Evolutionary conservation across 2,329 filamentous ascomycete genomes (phyloP).

Genomic region (Fusarium dimerum): DNA sequence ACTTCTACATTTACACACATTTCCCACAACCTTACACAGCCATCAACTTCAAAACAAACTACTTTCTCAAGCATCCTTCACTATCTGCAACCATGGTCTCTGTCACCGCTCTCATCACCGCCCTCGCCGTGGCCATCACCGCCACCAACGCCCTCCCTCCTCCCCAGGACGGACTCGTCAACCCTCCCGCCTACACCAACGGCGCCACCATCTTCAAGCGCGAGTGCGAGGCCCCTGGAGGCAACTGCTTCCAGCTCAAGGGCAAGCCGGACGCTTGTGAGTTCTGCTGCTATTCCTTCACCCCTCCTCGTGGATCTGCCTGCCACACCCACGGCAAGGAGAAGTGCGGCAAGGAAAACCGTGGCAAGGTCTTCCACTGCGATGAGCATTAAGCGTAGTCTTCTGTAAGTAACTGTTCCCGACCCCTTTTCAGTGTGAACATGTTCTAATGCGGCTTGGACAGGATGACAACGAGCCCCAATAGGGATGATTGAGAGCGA

Average conservation of each 20-base stretch:
- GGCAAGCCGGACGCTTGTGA: background rate
- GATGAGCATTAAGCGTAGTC: constrained; percentile 2
- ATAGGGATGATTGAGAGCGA: too few relatives aligned
- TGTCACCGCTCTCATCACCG: background rate
- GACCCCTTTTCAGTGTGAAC: too few relatives aligned
- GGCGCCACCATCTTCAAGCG: background rate
- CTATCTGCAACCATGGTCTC: background rate
- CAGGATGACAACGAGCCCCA: too few relatives aligned
- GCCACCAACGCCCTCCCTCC: constrained; percentile 2
- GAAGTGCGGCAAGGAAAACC: background rate
- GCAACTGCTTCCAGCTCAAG: background rate
- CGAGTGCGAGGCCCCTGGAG: background rate
- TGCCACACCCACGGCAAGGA: constrained; percentile 1
- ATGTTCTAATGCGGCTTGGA: too few relatives aligned
- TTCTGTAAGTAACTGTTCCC: too few relatives aligned
- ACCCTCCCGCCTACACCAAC: background rate
- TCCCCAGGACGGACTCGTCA: too few relatives aligned
- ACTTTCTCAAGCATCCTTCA: background rate
- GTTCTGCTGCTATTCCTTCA: constrained; percentile 3
- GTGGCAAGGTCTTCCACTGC: background rate
- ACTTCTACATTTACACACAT: too few relatives aligned
- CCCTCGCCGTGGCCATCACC: background rate
- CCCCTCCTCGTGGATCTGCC: background rate
- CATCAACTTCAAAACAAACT: background rate
- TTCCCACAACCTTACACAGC: too few relatives aligned